phyloP scores from a whole-genome alignment of 2,329 filamentous ascomycete genomes.

The Neofusicoccum umdonicola region DNA sequence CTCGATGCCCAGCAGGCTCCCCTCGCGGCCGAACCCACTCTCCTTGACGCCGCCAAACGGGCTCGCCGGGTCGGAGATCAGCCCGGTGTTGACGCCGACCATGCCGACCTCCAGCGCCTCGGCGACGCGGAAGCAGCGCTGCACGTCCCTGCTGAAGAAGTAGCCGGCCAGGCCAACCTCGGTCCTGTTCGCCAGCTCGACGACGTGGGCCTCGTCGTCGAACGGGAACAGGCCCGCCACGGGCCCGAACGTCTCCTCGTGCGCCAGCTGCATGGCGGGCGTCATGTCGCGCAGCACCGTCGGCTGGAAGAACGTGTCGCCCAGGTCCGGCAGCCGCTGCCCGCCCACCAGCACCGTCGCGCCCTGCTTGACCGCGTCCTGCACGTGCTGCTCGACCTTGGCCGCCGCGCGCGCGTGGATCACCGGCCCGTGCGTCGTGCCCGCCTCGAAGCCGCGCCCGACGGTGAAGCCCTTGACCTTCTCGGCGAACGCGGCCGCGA shows the following conservation, averaged over 20 bases:
- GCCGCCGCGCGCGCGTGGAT: slow-evolving; percentile 79
- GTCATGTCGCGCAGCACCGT: slow-evolving; percentile 89
- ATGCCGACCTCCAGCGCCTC: slow-evolving; percentile 78
- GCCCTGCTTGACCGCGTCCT: slow-evolving; percentile 75
- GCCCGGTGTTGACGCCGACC: slow-evolving; percentile 63
- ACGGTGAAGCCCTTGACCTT: slow-evolving; percentile 74
- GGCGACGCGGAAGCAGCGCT: slow-evolving; percentile 59
- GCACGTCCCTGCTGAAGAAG: slow-evolving; percentile 72
- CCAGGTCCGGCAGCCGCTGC: slow-evolving; percentile 65
- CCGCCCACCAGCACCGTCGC: slow-evolving; percentile 74
- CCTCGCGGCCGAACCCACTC: slow-evolving; percentile 48
- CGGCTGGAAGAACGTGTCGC: slow-evolving; percentile 82
- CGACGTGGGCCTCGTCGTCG: slow-evolving; percentile 82
- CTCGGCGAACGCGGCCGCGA: slow-evolving; percentile 65
- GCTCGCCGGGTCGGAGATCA: slow-evolving; percentile 49
- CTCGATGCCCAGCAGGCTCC: slow-evolving; percentile 50
- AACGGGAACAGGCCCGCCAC: slow-evolving; percentile 89
- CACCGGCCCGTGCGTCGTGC: slow-evolving; percentile 74
- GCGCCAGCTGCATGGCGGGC: slow-evolving; percentile 75
- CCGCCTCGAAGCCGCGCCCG: slow-evolving; percentile 68
- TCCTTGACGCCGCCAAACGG: slow-evolving; percentile 51
- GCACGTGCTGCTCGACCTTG: slow-evolving; percentile 78
- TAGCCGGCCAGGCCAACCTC: slow-evolving; percentile 91
- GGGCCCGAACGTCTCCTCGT: slow-evolving; percentile 93
- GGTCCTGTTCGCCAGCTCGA: slow-evolving; percentile 74